Evolutionary conservation across 352 stramenopile genomes (phyloP).

Genomic region (Globisporangium splendens): DNA sequence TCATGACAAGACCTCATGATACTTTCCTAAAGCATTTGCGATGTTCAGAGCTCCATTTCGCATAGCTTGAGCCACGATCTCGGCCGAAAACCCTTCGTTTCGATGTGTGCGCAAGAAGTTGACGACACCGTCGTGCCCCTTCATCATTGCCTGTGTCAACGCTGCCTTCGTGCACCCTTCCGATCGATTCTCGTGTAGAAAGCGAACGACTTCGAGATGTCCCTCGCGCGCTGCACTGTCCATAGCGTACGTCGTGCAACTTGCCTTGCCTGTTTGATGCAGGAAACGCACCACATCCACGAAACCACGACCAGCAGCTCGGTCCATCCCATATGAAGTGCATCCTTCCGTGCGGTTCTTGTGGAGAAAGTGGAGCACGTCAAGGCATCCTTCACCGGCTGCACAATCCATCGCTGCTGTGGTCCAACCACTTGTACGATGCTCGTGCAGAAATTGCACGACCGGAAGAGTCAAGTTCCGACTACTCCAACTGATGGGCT

Average conservation of each 20-base stretch:
- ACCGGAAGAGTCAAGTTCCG: constrained; percentile 8
- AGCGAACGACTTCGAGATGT: not conserved
- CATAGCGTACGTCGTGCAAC: not conserved
- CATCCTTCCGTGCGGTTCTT: constrained; percentile 4
- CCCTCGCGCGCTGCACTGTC: not conserved
- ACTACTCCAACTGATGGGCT: constrained; percentile 12
- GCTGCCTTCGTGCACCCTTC: not conserved
- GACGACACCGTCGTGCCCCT: not conserved
- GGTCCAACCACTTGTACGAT: constrained; percentile 11
- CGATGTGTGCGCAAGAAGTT: not conserved
- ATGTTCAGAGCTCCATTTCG: not conserved
- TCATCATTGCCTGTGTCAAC: not conserved
- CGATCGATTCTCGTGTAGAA: constrained; percentile 1
- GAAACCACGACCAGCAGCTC: not conserved
- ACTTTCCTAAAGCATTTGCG: not conserved
- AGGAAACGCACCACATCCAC: not conserved
- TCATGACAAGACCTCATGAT: no score
- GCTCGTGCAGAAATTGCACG: constrained; percentile 8
- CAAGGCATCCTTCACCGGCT: constrained; percentile 7
- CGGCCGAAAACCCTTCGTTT: not conserved
- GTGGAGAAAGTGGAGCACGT: constrained; percentile 5
- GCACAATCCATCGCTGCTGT: constrained; percentile 17
- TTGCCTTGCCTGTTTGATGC: not conserved
- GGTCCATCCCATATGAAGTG: constrained; percentile 1
- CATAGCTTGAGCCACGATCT: not conserved